A percentile compares a stretch with the other conserved stretches of the same genome.
These are phyloP conservation scores for Wickerhamiella infanticola DNA, from an alignment of 1,139 yeast genomes.

Conservation along the genomic window DNA sequence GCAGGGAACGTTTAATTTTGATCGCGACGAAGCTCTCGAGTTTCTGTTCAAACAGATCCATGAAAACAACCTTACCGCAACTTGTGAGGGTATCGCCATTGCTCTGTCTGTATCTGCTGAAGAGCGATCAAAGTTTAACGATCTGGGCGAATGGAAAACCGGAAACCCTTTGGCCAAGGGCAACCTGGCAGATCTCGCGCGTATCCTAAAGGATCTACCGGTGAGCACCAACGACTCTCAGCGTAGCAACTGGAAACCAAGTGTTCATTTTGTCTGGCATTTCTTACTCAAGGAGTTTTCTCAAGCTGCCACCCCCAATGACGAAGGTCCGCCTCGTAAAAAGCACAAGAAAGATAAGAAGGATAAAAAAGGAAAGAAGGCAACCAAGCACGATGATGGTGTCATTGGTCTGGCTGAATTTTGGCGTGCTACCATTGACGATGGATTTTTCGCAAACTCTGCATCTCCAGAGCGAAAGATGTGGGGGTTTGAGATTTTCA, in stretches of 20 bases:
- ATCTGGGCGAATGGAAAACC: slow-evolving; percentile 40
- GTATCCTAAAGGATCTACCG: slow-evolving; percentile 49
- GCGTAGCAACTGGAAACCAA: slow-evolving; percentile 57
- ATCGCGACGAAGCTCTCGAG: slow-evolving; percentile 21
- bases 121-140: slow-evolving; percentile 18
- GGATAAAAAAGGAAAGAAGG: slow-evolving; percentile 14
- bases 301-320: slow-evolving; percentile 14
- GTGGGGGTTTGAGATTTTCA: slow-evolving; percentile 70
- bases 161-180: slow-evolving; percentile 60
- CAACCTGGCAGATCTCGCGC: slow-evolving; percentile 43
- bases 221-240: slow-evolving; percentile 24
- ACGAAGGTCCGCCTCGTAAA: slow-evolving; percentile 9
- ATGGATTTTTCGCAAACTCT: slow-evolving; percentile 56
- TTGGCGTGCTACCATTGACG: slow-evolving; percentile 71
- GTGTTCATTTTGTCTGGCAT: slow-evolving; percentile 74
- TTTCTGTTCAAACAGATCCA: slow-evolving; percentile 32
- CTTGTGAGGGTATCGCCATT: slow-evolving; percentile 72
- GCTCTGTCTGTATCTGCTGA: slow-evolving; percentile 36
- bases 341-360: slow-evolving; percentile 23
- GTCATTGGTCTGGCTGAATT: slow-evolving; percentile 40
- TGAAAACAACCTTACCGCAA: slow-evolving; percentile 39
- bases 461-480: slow-evolving; percentile 77
- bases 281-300: slow-evolving; percentile 36
- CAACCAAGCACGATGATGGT: slow-evolving; percentile 2
- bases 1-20: slow-evolving; percentile 13